These are phyloP conservation scores for Aureobasidium sp. DNA, from an alignment of 2,329 filamentous ascomycete genomes.

Conservation along the genomic window DNA sequence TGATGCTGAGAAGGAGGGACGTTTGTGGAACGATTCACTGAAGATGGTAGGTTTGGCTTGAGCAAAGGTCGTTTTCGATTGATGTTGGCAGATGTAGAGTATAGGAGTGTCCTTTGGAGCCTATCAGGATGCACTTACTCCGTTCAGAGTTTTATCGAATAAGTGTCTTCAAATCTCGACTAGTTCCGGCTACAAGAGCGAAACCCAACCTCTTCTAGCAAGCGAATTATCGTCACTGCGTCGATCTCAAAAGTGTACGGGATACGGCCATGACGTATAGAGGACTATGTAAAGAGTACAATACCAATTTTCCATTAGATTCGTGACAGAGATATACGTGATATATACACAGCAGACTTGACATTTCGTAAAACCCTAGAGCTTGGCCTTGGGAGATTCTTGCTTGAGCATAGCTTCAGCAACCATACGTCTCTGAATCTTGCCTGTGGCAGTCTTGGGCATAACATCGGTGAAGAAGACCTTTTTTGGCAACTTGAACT, in stretches of 20 bases:
- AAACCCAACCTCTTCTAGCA: too few relatives aligned
- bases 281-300: too few relatives aligned
- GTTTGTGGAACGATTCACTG: constrained; percentile 47
- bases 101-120: too few relatives aligned
- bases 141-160: too few relatives aligned
- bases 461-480: constrained; percentile 79
- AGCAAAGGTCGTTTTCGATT: too few relatives aligned
- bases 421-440: constrained; percentile 88
- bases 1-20: constrained; percentile 42
- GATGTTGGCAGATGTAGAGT: too few relatives aligned
- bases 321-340: neutral
- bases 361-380: neutral
- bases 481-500: constrained; percentile 88
- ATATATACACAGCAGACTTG: neutral
- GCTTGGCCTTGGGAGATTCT: constrained; percentile 23
- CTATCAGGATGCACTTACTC: too few relatives aligned
- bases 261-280: too few relatives aligned
- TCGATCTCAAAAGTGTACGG: too few relatives aligned
- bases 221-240: too few relatives aligned
- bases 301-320: neutral
- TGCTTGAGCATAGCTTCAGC: constrained; percentile 83
- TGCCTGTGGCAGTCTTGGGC: constrained; percentile 94
- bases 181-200: too few relatives aligned
- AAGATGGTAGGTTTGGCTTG: constrained; percentile 31
- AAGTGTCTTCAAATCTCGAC: too few relatives aligned